Evolutionary conservation across 176 grass and related monocot genomes (phyloP).

Genomic region (Lolium multiflorum): DNA sequence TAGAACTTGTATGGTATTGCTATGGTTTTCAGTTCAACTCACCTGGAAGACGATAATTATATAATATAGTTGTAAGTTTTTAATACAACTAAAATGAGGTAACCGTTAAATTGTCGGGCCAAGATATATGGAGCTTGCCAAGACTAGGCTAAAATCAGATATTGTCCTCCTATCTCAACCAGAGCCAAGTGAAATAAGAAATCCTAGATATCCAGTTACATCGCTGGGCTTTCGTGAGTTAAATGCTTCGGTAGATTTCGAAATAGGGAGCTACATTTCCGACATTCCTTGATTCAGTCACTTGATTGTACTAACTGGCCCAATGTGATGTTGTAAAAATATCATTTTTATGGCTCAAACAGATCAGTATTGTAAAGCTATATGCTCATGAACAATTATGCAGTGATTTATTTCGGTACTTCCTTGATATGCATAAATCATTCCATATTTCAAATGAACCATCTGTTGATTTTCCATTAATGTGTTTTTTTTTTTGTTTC

Average conservation of each 20-base stretch:
- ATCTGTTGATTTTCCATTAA: constrained; percentile 23
- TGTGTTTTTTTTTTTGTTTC: background rate
- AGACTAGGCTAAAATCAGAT: background rate
- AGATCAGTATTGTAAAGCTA: constrained; percentile 3
- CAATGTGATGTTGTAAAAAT: background rate
- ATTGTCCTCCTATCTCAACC: background rate
- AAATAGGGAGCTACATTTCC: background rate
- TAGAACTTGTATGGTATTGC: background rate
- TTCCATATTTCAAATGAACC: background rate
- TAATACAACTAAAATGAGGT: constrained; percentile 6
- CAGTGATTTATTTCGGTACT: background rate
- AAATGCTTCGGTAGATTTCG: background rate
- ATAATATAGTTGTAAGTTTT: background rate
- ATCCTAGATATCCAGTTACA: background rate
- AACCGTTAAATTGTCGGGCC: background rate
- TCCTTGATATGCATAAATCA: constrained; percentile 10
- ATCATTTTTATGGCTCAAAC: background rate
- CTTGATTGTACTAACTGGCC: background rate
- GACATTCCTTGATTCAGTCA: background rate
- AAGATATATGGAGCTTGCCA: background rate
- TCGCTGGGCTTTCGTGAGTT: background rate
- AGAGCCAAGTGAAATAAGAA: background rate
- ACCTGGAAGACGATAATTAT: background rate
- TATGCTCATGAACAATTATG: background rate
- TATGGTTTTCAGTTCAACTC: background rate